These are phyloP conservation scores for Penicillium sp. DNA, from an alignment of 2,329 filamentous ascomycete species.

Conservation along the genomic window DNA sequence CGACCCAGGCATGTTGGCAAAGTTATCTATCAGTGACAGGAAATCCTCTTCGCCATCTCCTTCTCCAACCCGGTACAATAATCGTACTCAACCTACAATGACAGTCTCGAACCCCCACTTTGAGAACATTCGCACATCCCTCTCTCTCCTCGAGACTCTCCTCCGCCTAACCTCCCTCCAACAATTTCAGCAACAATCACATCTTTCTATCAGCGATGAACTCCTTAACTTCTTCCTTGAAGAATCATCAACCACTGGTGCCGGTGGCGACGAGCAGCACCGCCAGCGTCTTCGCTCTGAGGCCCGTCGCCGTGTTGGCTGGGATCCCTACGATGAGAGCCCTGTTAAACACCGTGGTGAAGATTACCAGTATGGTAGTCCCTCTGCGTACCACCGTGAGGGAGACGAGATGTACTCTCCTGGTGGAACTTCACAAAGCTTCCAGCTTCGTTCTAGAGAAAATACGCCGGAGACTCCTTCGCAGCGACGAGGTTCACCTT, in stretches of 20 bases:
- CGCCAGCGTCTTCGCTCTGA: constrained; percentile 61
- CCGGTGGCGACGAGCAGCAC: constrained; percentile 61
- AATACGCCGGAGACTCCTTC: constrained; percentile 33
- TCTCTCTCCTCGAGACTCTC: constrained; percentile 85
- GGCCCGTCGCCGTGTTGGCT: constrained; percentile 63
- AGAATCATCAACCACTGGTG: constrained; percentile 66
- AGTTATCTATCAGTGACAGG: constrained; percentile 43
- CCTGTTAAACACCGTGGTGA: constrained; percentile 66
- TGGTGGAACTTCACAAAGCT: constrained; percentile 24
- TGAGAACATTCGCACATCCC: constrained; percentile 61
- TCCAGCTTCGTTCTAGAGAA: constrained; percentile 33
- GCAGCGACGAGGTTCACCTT: constrained; percentile 20
- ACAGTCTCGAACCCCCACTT: constrained; percentile 51
- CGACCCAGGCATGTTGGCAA: constrained; percentile 49
- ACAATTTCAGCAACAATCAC: constrained; percentile 86
- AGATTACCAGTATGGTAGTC: constrained; percentile 57
- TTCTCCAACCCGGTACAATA: constrained; percentile 23
- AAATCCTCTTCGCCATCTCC: constrained; percentile 28
- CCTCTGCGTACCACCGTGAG: constrained; percentile 25
- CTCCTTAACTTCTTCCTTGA: constrained; percentile 84
- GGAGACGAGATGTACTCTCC: constrained; percentile 31
- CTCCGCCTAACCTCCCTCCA: constrained; percentile 83
- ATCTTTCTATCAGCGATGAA: constrained; percentile 87
- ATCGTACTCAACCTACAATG: constrained; percentile 27
- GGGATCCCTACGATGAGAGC: constrained; percentile 71